Base-by-base conservation (phyloP, 208 protist species). In the Trypanosoma caninum region DNA sequence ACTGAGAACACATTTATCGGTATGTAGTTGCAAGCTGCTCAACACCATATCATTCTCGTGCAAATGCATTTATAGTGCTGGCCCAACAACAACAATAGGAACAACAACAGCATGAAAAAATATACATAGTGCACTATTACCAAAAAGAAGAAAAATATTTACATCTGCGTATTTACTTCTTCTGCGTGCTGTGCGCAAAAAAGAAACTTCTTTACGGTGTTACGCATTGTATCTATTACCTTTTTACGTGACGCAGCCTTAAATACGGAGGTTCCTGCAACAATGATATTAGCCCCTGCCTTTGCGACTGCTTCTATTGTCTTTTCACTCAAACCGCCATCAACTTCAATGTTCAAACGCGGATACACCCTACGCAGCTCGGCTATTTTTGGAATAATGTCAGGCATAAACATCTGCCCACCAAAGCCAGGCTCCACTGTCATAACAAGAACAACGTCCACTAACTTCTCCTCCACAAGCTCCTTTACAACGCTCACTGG, bases 371-470 rank as follows among this genome's bases (percentile, higher is more conserved):
- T 28, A 31, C 98, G 80, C 6, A 99, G 63, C 44, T 80, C 70
- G 22, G 27, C 31, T n/a, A 99, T 97, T 78, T 99, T 99, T 55
- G 82, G 74, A 82, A 99, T 94, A 78, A 97, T 96, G 5, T 99
- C 89, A 0, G 60, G 52, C 94, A 99, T 99, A 73, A 99, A 99
- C 1, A 74, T 81, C 82, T 99, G 98, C 18, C 99, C 99, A 33
- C 98, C 98, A 63, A 99, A 99, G 40, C 99, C 99, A 16, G 98
- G 99, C 72, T 99, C 97, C 18, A 99, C 98, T 2, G 98, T 99
- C 97, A 99, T 99, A 28, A 98, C 82, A 27, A 99, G 89, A 18
- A 99, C 84, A 82, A 99, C 97, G 75, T 99, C 97, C 8, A 99
- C 74, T 22, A 97, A 70, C 69, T 87, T 85, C 48, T 81, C 60